Evolutionary conservation across 1,284 basidiomycete species (phyloP).

Genomic region (Rhodotorula sp.): DNA sequence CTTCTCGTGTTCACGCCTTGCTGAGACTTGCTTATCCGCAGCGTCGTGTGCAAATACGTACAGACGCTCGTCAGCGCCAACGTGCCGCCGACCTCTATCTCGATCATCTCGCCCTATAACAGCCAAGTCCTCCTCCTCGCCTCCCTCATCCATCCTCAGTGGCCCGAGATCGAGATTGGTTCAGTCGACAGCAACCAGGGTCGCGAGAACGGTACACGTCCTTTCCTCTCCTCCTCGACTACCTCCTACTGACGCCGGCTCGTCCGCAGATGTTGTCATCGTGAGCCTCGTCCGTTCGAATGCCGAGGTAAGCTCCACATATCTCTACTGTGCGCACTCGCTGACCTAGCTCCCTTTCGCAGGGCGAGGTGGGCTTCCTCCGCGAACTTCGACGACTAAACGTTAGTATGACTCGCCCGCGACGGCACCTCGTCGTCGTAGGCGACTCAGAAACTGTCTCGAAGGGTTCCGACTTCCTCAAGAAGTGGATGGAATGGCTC

Average conservation of each 20-base stretch:
- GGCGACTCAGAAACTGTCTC: slow-evolving; percentile 85
- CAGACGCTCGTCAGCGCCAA: slow-evolving; percentile 56
- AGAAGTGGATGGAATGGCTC: slow-evolving; percentile 85
- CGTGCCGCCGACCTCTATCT: slow-evolving; percentile 70
- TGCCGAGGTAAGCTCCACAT: slow-evolving; percentile 31
- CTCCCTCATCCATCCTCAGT: slow-evolving; percentile 68
- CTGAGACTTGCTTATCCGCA: background rate
- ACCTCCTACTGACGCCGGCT: slow-evolving; percentile 50
- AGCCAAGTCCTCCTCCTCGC: slow-evolving; percentile 81
- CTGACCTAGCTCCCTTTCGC: background rate
- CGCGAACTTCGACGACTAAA: slow-evolving; percentile 86
- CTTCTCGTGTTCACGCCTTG: background rate
- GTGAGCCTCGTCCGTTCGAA: slow-evolving; percentile 87
- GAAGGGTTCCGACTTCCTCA: slow-evolving; percentile 76
- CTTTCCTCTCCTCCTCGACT: slow-evolving; percentile 61
- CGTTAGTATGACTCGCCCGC: slow-evolving; percentile 87
- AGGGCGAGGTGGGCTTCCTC: slow-evolving; percentile 87
- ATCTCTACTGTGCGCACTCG: background rate
- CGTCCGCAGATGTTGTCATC: slow-evolving; percentile 83
- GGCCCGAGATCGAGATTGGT: slow-evolving; percentile 75
- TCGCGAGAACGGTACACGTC: slow-evolving; percentile 56
- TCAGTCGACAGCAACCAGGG: slow-evolving; percentile 93
- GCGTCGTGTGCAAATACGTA: slow-evolving; percentile 25
- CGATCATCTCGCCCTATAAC: slow-evolving; percentile 92
- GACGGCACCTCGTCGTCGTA: slow-evolving; percentile 81